Evolutionary conservation across 1,284 basidiomycete genomes (phyloP), one percentile per base, ranked within the genome.

Genomic region (Heterobasidion parviporum): DNA sequence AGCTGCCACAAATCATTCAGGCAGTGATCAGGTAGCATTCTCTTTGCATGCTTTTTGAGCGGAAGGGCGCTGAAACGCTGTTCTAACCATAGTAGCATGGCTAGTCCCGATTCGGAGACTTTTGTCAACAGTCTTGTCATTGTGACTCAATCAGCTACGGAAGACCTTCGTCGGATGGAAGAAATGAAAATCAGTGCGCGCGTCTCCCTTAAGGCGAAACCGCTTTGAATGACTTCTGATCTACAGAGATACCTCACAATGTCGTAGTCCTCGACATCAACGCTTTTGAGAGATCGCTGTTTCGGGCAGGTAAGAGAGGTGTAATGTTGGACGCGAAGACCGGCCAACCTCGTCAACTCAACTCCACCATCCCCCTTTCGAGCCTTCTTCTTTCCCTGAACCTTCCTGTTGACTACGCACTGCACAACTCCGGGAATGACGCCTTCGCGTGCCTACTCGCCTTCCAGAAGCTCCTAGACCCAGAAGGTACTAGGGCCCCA

Each of bases 31-130:
- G 83, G 86, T 83, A 66, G 43, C n/a, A 52, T 54, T 50, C 36
- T 9, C 46, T n/a, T 35, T 20, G 26, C 6, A 20, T 15, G n/a
- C 41, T 2, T 12, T 16, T 49, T 49, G 14, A 5, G 12, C 47
- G 47, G 20, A 12, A 5, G 41, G 20, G 36, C 16, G 35, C 35
- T 18, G 48, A 32, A 35, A 20, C 48, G 18, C 33, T 9, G 52
- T 20, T 47, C 33, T 52, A 41, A 50, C 43, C 18, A 61, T 69
- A 88, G 85, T 67, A 85, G 83, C 59, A 78, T 93, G 20, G 76
- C 83, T 1, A 87, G 83, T 55, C 91, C 92, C 0, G 90, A 92
- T 63, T 85, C 83, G 5, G 90, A 93, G 63, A 84, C 79, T 3
- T 68, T 75, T 0, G 66, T 86, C 36, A 94, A 93, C 66, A 78